Percentiles rank a stretch among this genome's conserved stretches.
Evolutionary conservation across 2,329 filamentous ascomycete species (phyloP).

Genomic region (Hymenoscyphus infarciens): DNA sequence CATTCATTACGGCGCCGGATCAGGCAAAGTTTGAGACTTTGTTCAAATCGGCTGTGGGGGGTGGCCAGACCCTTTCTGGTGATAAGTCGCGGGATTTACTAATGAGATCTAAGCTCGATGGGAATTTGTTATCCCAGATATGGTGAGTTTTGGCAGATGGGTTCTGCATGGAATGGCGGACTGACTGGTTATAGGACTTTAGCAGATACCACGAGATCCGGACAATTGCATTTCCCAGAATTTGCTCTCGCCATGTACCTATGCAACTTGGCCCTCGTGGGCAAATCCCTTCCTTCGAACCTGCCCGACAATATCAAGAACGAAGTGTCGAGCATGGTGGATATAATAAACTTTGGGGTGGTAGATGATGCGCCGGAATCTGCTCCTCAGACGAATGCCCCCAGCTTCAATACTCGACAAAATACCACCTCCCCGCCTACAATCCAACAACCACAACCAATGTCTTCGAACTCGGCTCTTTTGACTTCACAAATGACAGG

Average conservation of each 20-base stretch:
- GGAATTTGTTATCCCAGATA: conserved; percentile 85
- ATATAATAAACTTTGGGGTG: conserved; percentile 95
- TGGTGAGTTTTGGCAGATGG: conserved; percentile 56
- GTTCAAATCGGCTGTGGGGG: conserved; percentile 91
- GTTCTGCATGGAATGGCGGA: conserved; percentile 9
- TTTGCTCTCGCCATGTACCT: conserved; percentile 98
- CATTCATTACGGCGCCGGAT: conserved; percentile 92
- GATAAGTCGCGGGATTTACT: conserved; percentile 90
- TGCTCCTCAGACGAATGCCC: conserved; percentile 59
- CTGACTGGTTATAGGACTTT: conserved; percentile 61
- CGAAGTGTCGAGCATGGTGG: conserved; percentile 98
- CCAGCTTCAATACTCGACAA: conserved; percentile 62
- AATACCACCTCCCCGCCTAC: conserved; percentile 48
- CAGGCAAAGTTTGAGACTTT: conserved; percentile 96
- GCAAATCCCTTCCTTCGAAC: conserved; percentile 69
- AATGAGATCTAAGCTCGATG: conserved; percentile 81
- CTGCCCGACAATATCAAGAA: conserved; percentile 89
- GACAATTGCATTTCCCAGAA: conserved; percentile 93
- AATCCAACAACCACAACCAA: conserved; percentile 68
- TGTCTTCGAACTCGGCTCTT: conserved; percentile 66
- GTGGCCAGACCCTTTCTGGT: conserved; percentile 79
- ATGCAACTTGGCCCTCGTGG: conserved; percentile 88
- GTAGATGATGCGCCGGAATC: conserved; percentile 63
- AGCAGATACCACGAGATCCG: conserved; percentile 92
- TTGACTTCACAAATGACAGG: conserved; percentile 67